A percentile compares a stretch with the other conserved stretches of the same genome.
Conservation (phyloP, 495 filamentous ascomycete species). For the Penicillium goetzii region DNA sequence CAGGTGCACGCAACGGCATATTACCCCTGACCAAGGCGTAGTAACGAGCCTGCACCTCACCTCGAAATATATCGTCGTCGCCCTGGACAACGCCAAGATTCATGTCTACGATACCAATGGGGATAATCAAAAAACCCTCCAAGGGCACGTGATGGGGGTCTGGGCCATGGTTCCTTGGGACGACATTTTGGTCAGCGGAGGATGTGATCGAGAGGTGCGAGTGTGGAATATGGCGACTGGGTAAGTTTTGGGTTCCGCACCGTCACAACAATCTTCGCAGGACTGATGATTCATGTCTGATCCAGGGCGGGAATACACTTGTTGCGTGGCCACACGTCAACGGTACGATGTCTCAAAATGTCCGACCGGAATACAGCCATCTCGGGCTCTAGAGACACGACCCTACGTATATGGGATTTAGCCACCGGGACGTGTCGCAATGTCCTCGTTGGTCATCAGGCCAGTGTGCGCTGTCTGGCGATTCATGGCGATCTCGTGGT, state of each 20-base stretch:
- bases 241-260: slow-evolving; percentile 53
- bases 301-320: slow-evolving; percentile 73
- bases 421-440: slow-evolving; percentile 82
- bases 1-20: slow-evolving; percentile 73
- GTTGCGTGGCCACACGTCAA: slow-evolving; percentile 91
- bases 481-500: slow-evolving; percentile 95
- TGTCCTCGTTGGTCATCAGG: slow-evolving; percentile 93
- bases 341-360: slow-evolving; percentile 97
- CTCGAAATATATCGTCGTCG: slow-evolving; percentile 93
- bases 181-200: slow-evolving; percentile 92
- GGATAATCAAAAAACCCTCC: slow-evolving; percentile 81
- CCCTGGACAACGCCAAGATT: slow-evolving; percentile 96
- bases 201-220: slow-evolving; percentile 93
- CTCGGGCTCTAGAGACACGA: slow-evolving; percentile 94
- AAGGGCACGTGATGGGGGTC: slow-evolving; percentile 97
- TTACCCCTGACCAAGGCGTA: slow-evolving; percentile 93
- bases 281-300: slow-evolving; percentile 13
- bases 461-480: slow-evolving; percentile 92
- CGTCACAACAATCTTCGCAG: neutral
- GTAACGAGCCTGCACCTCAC: slow-evolving; percentile 96
- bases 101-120: slow-evolving; percentile 96
- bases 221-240: slow-evolving; percentile 98
- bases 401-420: slow-evolving; percentile 93
- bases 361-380: slow-evolving; percentile 90
- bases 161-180: slow-evolving; percentile 99